These are phyloP conservation scores for Jimgerdemannia flammicorona DNA, from an alignment of 192 early-diverging fungal species.

Conservation along the genomic window DNA sequence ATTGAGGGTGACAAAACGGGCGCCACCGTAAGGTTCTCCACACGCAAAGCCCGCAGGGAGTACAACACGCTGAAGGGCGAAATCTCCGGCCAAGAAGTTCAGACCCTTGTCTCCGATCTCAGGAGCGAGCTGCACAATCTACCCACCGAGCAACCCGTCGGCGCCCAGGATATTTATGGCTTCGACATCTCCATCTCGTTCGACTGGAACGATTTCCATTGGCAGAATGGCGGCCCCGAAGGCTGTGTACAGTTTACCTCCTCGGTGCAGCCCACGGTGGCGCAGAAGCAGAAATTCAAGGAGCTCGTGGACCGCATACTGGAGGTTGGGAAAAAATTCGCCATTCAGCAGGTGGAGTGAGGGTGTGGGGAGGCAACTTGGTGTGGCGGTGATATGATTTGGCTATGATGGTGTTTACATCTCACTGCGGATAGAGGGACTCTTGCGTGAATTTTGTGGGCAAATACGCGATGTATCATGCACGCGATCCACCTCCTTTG, in stretches of 20 bases:
- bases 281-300: slow-evolving; percentile 29
- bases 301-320: slow-evolving; percentile 7
- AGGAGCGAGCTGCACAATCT: slow-evolving; percentile 4
- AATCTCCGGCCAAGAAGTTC: slow-evolving; percentile 18
- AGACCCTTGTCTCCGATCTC: slow-evolving; percentile 5
- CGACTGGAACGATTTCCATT: slow-evolving; percentile 27
- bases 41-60: slow-evolving; percentile 6
- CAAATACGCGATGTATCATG: too few species aligned
- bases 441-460: too few species aligned
- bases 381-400: too few species aligned
- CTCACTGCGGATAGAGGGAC: too few species aligned
- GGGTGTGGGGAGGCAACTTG: neutral
- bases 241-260: slow-evolving; percentile 19
- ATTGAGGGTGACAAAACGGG: slow-evolving; percentile 24
- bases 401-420: too few species aligned
- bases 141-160: slow-evolving; percentile 25
- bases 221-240: slow-evolving; percentile 34
- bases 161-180: slow-evolving; percentile 37
- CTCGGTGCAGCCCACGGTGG: slow-evolving; percentile 18
- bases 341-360: neutral
- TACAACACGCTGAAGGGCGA: slow-evolving; percentile 18
- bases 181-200: slow-evolving; percentile 24
- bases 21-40: slow-evolving; percentile 17
- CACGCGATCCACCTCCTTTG: too few species aligned
- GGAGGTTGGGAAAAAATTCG: neutral